Conservation (phyloP, 768 basidiomycete species). For the Leccinum boreale region DNA sequence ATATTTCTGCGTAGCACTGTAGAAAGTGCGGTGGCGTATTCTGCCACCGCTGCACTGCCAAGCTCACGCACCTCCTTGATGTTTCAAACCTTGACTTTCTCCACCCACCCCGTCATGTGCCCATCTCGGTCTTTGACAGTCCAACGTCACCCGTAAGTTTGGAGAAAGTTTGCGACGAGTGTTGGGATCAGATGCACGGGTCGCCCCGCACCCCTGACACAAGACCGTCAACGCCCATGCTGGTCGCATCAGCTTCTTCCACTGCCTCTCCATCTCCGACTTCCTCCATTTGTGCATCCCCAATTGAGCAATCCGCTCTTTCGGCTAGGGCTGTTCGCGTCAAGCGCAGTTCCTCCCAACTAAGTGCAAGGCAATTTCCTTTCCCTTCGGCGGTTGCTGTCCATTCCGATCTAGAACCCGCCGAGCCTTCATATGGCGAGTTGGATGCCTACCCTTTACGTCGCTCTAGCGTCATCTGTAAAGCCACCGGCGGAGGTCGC, state of each 20-base stretch:
- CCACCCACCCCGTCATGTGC: slow-evolving; percentile 65
- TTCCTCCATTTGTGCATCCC: slow-evolving; percentile 35
- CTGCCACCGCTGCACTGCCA: slow-evolving; percentile 60
- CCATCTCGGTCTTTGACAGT: slow-evolving; percentile 54
- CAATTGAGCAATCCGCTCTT: slow-evolving; percentile 26
- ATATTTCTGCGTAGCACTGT: slow-evolving; percentile 55
- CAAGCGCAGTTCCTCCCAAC: slow-evolving; percentile 28
- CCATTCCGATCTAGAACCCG: slow-evolving; percentile 25
- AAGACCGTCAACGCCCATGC: slow-evolving; percentile 37
- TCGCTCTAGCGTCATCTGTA: slow-evolving; percentile 66
- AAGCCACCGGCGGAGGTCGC: slow-evolving; percentile 74
- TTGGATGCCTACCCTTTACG: slow-evolving; percentile 72
- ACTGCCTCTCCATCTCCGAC: slow-evolving; percentile 32
- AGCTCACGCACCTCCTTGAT: slow-evolving; percentile 64
- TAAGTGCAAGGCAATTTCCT: slow-evolving; percentile 25
- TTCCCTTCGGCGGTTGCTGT: slow-evolving; percentile 23
- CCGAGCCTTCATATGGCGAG: slow-evolving; percentile 60
- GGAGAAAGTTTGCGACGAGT: slow-evolving; percentile 74
- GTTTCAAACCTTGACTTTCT: slow-evolving; percentile 68
- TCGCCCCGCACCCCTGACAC: slow-evolving; percentile 40
- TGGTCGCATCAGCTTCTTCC: slow-evolving; percentile 31
- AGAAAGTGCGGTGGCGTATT: slow-evolving; percentile 82
- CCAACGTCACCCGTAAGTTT: slow-evolving; percentile 55
- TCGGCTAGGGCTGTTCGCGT: slow-evolving; percentile 16
- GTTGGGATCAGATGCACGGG: slow-evolving; percentile 72